A percentile compares a stretch with the other conserved stretches of the same genome.
These are phyloP conservation scores for Houttuynia cordata DNA, from an alignment of 164 flowering plant genomes.

Conservation along the genomic window DNA sequence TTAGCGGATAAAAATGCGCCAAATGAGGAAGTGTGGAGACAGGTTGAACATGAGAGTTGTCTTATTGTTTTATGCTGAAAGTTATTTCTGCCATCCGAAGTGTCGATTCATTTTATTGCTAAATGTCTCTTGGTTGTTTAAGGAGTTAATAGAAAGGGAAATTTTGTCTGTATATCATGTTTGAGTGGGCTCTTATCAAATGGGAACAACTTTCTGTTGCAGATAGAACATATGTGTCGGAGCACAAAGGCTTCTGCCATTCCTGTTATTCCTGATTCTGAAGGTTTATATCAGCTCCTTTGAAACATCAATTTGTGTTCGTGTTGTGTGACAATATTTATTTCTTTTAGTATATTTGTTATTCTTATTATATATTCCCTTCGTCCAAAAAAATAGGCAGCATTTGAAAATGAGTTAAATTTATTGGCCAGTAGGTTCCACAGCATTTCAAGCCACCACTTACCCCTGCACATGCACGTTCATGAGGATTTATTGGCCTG, in stretches of 20 bases:
- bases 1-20: conserved; percentile 99
- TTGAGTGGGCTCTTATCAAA: too few relatives aligned
- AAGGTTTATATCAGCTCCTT: conserved; percentile 34
- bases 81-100: not conserved
- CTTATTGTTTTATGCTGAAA: not conserved
- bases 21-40: conserved; percentile 96
- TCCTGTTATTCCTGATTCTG: conserved; percentile 84
- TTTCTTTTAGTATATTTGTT: too few relatives aligned
- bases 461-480: too few relatives aligned
- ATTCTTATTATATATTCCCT: too few relatives aligned
- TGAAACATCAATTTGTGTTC: not conserved
- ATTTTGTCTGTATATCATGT: too few relatives aligned
- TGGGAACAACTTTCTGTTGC: conserved; percentile 5
- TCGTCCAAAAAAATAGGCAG: too few relatives aligned
- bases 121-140: too few relatives aligned
- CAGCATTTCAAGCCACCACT: too few relatives aligned
- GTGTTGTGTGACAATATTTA: not conserved
- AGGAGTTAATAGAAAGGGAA: not conserved
- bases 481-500: too few relatives aligned
- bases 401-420: too few relatives aligned
- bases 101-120: not conserved
- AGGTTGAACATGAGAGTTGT: conserved; percentile 29
- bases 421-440: too few relatives aligned
- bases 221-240: conserved; percentile 88
- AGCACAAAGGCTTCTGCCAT: conserved; percentile 74